Evolutionary conservation across 2,329 filamentous ascomycete genomes (phyloP), one percentile per base, ranked within the genome.

Genomic region (Exophiala xenobiotica): DNA sequence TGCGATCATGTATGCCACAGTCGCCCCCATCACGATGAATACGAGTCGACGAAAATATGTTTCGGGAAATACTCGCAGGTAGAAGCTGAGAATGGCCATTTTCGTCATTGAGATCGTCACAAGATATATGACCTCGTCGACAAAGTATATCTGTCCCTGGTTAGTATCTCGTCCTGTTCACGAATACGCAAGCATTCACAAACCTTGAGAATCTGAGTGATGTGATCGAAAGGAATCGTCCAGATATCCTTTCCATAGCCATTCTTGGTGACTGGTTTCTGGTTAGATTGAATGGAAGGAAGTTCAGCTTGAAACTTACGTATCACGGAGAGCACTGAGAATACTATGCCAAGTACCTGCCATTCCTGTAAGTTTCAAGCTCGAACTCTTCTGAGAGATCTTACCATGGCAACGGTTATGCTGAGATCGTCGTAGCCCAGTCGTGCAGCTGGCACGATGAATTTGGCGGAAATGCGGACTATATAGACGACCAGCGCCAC

Each of bases 161-260:
- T 6, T 58, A 62, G 8, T 49, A 58, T 31, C 58, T 49, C 51
- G 44, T 6, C 67, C 18, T 55, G 54, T 1, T 62, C 1, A 63
- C 48, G 1, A 62, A 67, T 3, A 61, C 5, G 11, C 20, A 16
- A 19, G n/a, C 11, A 20, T 42, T 5, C 35, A 49, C 65, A 56
- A 8, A 64, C 68, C 39, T 69, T 67, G 33, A 76, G 69, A 51
- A 74, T 67, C 2, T 64, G 48, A 1, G 72, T 75, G 47, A 76
- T 69, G 31, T 74, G 61, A n/a, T 73, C 63, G 26, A 69, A 68
- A 1, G 67, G 62, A 3, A 77, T 62, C 24, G 66, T 70, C 74
- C 74, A 77, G 56, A 76, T 71, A 50, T 77, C 72, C 20, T 62
- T 64, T 6, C 74, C 74, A 4, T 76, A 64, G 2, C 73, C 74